Percentiles rank a stretch among this genome's conserved stretches.
Conservation (phyloP, 2,329 filamentous ascomycete genomes). For the Falciphora oryzae region DNA sequence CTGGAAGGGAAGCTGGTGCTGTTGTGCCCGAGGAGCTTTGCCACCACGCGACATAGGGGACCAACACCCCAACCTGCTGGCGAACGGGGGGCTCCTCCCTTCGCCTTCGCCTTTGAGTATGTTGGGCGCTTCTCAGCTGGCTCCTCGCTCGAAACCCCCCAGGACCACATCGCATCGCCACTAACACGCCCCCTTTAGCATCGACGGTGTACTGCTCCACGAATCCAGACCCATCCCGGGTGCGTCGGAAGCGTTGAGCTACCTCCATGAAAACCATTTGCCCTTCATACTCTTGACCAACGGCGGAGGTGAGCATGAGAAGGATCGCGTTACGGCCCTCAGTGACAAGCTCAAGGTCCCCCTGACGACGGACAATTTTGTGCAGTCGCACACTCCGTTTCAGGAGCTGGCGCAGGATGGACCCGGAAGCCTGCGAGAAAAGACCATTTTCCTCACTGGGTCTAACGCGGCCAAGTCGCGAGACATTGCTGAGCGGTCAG, state of each 20-base stretch:
- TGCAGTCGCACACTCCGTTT: slow-evolving; percentile 91
- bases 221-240: slow-evolving; percentile 73
- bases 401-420: slow-evolving; percentile 58
- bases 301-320: slow-evolving; percentile 81
- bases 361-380: slow-evolving; percentile 63
- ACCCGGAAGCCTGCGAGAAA: slow-evolving; percentile 46
- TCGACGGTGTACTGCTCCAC: slow-evolving; percentile 93
- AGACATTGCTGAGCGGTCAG: slow-evolving; percentile 58
- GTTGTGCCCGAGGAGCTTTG: not conserved
- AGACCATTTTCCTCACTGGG: slow-evolving; percentile 70
- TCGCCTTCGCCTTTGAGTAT: slow-evolving; percentile 38
- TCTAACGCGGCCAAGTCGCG: slow-evolving; percentile 63
- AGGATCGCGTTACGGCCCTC: slow-evolving; percentile 64
- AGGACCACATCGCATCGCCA: not conserved
- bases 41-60: not conserved
- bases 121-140: slow-evolving; percentile 13
- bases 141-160: not conserved
- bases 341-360: slow-evolving; percentile 58
- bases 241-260: slow-evolving; percentile 66
- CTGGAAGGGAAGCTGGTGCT: not conserved
- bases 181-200: slow-evolving; percentile 28
- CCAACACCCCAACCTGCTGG: not conserved
- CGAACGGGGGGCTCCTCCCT: slow-evolving; percentile 13
- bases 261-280: slow-evolving; percentile 67
- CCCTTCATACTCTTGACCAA: slow-evolving; percentile 96